A percentile compares a stretch with the other conserved stretches of the same genome.
Evolutionary conservation across 257 asterid genomes (phyloP).

Genomic region (Rhazya stricta): DNA sequence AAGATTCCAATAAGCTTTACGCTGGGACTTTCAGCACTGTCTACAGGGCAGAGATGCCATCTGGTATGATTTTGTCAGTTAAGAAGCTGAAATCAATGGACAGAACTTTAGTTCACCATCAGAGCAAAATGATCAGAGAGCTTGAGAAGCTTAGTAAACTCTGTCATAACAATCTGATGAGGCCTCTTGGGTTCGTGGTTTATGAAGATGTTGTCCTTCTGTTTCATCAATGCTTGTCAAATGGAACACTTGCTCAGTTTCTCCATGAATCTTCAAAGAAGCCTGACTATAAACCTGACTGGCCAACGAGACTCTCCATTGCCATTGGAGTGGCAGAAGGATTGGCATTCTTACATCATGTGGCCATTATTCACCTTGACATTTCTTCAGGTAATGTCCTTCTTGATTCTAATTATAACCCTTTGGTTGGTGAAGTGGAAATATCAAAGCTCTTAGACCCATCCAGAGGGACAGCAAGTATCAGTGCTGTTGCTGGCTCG

Average conservation of each 20-base stretch:
- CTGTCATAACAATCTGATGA: slow-evolving; percentile 67
- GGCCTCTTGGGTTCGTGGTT: slow-evolving; percentile 77
- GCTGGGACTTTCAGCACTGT: slow-evolving; percentile 81
- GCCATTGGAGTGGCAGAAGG: slow-evolving; percentile 97
- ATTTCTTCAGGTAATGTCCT: slow-evolving; percentile 84
- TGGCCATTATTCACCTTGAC: slow-evolving; percentile 90
- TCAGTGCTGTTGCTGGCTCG: slow-evolving; percentile 98
- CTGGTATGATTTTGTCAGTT: slow-evolving; percentile 75
- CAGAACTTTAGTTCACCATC: slow-evolving; percentile 60
- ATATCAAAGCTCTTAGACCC: slow-evolving; percentile 95
- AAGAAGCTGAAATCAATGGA: slow-evolving; percentile 78
- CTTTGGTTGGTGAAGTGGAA: slow-evolving; percentile 87
- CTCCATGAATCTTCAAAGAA: slow-evolving; percentile 49
- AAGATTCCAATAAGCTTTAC: slow-evolving; percentile 66
- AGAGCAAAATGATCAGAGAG: slow-evolving; percentile 83
- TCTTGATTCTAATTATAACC: slow-evolving; percentile 63
- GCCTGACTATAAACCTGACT: slow-evolving; percentile 62
- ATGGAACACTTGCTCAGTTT: slow-evolving; percentile 71
- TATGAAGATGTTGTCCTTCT: slow-evolving; percentile 74
- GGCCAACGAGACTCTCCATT: slow-evolving; percentile 76
- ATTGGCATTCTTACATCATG: slow-evolving; percentile 73
- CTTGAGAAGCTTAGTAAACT: slow-evolving; percentile 84
- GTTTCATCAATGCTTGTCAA: slow-evolving; percentile 52
- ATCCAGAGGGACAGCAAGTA: slow-evolving; percentile 90
- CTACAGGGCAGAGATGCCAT: slow-evolving; percentile 93